These are phyloP conservation scores for Coniferiporia sulphurascens DNA, from an alignment of 1,284 basidiomycete genomes.

Conservation along the genomic window DNA sequence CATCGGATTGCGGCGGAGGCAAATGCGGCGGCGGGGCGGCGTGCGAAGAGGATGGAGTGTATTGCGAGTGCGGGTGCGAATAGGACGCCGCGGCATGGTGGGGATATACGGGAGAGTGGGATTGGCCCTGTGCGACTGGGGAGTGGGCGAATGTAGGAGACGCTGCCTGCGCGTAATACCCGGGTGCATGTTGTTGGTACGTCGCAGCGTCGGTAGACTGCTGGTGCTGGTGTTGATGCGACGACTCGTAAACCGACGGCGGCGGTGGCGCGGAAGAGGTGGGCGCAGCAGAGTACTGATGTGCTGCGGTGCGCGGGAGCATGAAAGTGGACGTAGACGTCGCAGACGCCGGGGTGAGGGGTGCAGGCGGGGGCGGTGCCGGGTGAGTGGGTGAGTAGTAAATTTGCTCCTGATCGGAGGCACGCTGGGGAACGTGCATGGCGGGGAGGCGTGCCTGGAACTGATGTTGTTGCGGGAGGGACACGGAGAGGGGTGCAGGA, in stretches of 20 bases:
- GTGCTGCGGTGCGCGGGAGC: conserved; percentile 4
- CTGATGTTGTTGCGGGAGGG: not conserved
- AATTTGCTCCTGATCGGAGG: not conserved
- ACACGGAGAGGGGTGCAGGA: not conserved
- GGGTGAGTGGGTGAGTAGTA: not conserved
- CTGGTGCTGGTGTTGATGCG: not conserved
- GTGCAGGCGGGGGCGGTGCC: not conserved
- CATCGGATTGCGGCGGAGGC: not conserved
- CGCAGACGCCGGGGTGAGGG: not conserved
- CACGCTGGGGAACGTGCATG: not conserved
- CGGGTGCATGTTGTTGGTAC: not conserved
- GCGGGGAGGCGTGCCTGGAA: conserved; percentile 6
- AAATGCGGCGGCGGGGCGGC: not conserved
- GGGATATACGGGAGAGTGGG: not conserved
- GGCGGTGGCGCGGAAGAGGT: not conserved
- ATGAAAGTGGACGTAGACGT: conserved; percentile 5
- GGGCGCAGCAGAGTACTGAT: conserved; percentile 10
- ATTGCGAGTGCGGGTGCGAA: not conserved
- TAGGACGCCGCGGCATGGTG: not conserved
- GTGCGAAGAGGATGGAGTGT: not conserved
- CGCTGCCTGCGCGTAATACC: not conserved
- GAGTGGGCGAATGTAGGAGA: not conserved
- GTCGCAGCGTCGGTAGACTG: not conserved
- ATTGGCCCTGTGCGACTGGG: not conserved
- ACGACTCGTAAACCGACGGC: not conserved